Base-by-base conservation (phyloP, 139 green algal species). In the Closterium sp. region DNA sequence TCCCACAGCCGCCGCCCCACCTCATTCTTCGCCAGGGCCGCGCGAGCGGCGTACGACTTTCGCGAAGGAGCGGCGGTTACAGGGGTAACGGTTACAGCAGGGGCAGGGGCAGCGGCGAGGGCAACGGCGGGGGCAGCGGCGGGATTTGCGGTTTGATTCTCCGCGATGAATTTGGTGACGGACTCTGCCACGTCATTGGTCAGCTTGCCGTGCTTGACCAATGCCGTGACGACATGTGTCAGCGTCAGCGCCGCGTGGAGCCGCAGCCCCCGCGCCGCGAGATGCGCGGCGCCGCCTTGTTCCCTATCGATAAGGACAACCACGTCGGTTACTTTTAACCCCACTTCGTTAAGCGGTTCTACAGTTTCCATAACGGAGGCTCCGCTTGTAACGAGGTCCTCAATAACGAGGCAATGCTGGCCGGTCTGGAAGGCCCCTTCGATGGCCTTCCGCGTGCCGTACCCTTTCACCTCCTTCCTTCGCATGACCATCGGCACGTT, bases 251-350 rank as follows among this genome's bases (percentile, higher is more conserved):
- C 96, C n/a, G 96, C 94, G 95, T 99, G 97, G 50, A 99, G 97
- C 7, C 91, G 91, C 19, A 99, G 96, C 29, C 94, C 95, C 87
- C 97, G 95, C 1, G 87, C 90, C 6, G 92, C 95, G 31, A 99
- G 95, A 94, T 98, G 95, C 4, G 94, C 96, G 31, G 93, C 91
- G 13, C 98, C 98, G 38, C 98, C 98, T 95, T 99, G 98, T 96
- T 99, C 95, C n/a, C 98, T 96, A 94, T 99, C 98, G 88, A 99
- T 99, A 7, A 99, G 96, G 70, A 99, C 98, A 85, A 99, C 98
- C 31, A 99, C 98, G 94, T 98, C 97, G 19, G 79, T 97, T n/a
- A 96, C 95, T 42, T 95, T 73, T 62, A 98, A 94, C 24, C 95
- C 95, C 79, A 96, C 96, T 34, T 95, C 91, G 88, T 97, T 50